Evolutionary conservation across 805 yeast species (phyloP).

Genomic region (Kluyveromyces starmeri): DNA sequence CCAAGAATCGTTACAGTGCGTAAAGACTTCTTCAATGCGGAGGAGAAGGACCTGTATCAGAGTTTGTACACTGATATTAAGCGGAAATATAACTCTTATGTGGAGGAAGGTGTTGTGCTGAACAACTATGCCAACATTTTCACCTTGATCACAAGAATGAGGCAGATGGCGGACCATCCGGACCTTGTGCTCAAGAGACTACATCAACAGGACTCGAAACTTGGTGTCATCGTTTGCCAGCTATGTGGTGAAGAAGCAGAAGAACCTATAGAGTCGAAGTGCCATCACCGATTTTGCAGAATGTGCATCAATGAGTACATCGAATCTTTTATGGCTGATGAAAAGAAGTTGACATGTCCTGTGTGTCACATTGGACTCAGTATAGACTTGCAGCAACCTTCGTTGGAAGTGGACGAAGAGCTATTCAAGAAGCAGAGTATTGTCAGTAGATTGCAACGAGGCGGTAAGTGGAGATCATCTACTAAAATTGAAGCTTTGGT

Average conservation of each 20-base stretch:
- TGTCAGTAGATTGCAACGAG: conserved; percentile 80
- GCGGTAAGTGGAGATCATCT: conserved; percentile 85
- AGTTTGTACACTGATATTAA: conserved; percentile 80
- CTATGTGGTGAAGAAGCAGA: conserved; percentile 97
- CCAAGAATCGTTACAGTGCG: conserved; percentile 90
- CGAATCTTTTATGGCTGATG: conserved; percentile 63
- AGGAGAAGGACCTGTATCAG: conserved; percentile 86
- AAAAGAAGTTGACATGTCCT: conserved; percentile 68
- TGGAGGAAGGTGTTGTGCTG: conserved; percentile 91
- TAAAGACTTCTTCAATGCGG: conserved; percentile 82
- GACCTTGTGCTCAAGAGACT: conserved; percentile 79
- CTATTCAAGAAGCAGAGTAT: conserved; percentile 53
- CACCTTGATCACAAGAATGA: conserved; percentile 91
- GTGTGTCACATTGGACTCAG: conserved; percentile 92
- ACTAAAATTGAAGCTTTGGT: conserved; percentile 95
- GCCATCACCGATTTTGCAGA: conserved; percentile 91
- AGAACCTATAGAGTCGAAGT: conserved; percentile 89
- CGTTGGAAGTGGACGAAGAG: conserved; percentile 54
- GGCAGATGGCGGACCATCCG: conserved; percentile 97
- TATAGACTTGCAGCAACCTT: conserved; percentile 82
- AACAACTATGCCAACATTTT: conserved; percentile 96
- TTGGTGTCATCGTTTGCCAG: conserved; percentile 66
- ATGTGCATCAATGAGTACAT: conserved; percentile 86
- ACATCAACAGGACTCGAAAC: conserved; percentile 22
- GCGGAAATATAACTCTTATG: conserved; percentile 84